phyloP scores from a whole-genome alignment of 345 rosid genomes.

The Populus davidiana region DNA sequence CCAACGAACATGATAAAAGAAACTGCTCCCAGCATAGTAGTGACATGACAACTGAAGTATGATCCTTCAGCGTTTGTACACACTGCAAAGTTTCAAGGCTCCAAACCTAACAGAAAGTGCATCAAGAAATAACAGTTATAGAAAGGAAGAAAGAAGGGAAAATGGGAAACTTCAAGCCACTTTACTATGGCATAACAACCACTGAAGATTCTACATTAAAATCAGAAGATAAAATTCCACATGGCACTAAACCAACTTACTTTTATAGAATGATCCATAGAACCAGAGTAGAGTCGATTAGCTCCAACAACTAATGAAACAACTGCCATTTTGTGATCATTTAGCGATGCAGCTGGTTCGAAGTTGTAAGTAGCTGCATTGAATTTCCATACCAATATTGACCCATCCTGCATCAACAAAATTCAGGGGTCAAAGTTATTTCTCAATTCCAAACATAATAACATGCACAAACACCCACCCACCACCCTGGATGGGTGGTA shows the following conservation, averaged over 20 bases:
- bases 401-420: slow-evolving; percentile 62
- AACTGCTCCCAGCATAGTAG: slow-evolving; percentile 99
- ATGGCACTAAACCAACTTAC: slow-evolving; percentile 35
- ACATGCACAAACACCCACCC: not conserved
- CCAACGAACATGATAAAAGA: slow-evolving; percentile 92
- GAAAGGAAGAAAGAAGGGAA: not conserved
- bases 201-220: slow-evolving; percentile 1
- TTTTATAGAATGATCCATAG: slow-evolving; percentile 85
- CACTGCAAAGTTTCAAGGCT: slow-evolving; percentile 87
- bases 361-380: slow-evolving; percentile 58
- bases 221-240: not conserved
- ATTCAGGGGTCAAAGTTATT: not conserved
- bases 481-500: not conserved
- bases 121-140: not conserved
- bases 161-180: not conserved
- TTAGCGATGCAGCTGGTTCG: slow-evolving; percentile 81
- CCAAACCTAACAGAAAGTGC: slow-evolving; percentile 61
- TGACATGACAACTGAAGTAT: slow-evolving; percentile 86
- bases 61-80: slow-evolving; percentile 72
- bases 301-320: slow-evolving; percentile 88
- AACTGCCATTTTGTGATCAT: slow-evolving; percentile 69
- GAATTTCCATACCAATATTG: slow-evolving; percentile 87
- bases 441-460: not conserved
- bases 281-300: slow-evolving; percentile 87
- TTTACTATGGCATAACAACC: not conserved